These are phyloP conservation scores for Smittium culicis DNA, from an alignment of 371 early-diverging fungal species.

Conservation along the genomic window DNA sequence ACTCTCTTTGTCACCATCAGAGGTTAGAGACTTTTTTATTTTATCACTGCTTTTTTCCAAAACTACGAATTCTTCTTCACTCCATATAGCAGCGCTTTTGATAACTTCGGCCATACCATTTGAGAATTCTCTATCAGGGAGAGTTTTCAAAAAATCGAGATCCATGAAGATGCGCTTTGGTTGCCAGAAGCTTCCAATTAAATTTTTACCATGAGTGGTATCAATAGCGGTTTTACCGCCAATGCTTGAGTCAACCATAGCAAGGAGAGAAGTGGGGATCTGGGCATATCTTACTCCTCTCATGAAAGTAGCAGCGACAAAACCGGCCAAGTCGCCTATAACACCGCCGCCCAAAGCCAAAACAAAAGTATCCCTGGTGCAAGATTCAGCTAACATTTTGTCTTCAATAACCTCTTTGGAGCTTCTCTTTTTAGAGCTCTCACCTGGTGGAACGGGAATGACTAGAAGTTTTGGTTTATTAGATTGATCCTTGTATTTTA, in stretches of 20 bases:
- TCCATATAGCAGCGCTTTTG: constrained; percentile 93
- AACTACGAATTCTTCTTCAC: constrained; percentile 67
- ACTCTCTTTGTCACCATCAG: constrained; percentile 25
- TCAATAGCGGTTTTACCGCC: constrained; percentile 97
- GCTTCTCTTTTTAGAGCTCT: constrained; percentile 73
- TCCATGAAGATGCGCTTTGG: constrained; percentile 88
- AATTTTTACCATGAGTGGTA: constrained; percentile 88
- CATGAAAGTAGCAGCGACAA: constrained; percentile 95
- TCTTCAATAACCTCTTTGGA: constrained; percentile 84
- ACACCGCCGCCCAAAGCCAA: constrained; percentile 95
- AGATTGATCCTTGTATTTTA: constrained; percentile 4
- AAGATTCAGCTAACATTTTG: constrained; percentile 66
- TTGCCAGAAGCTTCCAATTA: constrained; percentile 95
- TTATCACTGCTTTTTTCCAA: constrained; percentile 74
- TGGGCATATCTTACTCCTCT: constrained; percentile 87
- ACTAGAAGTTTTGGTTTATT: constrained; percentile 52
- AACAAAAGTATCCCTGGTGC: constrained; percentile 86
- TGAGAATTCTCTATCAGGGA: constrained; percentile 84
- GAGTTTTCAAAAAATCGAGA: constrained; percentile 63
- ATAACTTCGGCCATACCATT: constrained; percentile 97
- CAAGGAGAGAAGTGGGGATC: constrained; percentile 88
- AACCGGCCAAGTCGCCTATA: constrained; percentile 90
- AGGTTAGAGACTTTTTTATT: constrained; percentile 53
- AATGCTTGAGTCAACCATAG: constrained; percentile 96
- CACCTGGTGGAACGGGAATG: constrained; percentile 78